Evolutionary conservation across 495 filamentous ascomycete species (phyloP), one percentile per base, ranked within the genome.

Genomic region (Chaetomidium leptoderma): DNA sequence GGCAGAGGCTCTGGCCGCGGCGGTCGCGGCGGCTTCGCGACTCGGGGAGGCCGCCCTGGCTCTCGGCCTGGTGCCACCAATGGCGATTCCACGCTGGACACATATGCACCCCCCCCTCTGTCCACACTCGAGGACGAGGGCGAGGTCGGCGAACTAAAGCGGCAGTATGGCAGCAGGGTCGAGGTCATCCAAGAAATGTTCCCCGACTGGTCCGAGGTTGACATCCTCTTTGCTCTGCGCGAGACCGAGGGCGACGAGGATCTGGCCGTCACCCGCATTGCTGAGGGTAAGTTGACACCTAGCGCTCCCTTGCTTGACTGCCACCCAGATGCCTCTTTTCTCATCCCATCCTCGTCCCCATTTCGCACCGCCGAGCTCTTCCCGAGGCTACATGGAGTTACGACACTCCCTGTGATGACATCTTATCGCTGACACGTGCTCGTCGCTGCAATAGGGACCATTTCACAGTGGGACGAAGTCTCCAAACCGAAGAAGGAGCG

Each of bases 401-500:
- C 14, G 17, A 1, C 11, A 27, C 17, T 26, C 9, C 27, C n/a
- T 27, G 16, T 27, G 5, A 1, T 7, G 37, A n/a, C 2, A 24
- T 13, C 1, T 13, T 2, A 30, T 14, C 16, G 48, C 64, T 61
- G 39, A 59, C 53, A 11, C 54, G 24, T 6, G 40, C 21, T 26
- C 19, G 17, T 62, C 44, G 19, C 26, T 51, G 33, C 39, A n/a
- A 43, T 66, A 97, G 92, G 92, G 62, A 86, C 85, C 55, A 87
- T 96, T 63, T 84, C 91, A 60, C 91, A 92, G 78, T 99, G 95
- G 88, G 89, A 86, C 59, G 91, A 96, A 74, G 91, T 97, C 67
- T 90, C 92, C 75, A 96, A 95, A 81, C 86, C 86, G 71, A 87
- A 85, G 68, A 89, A 91, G 73, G 89, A 93, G 68, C 80, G 89